Percentiles rank a stretch among this genome's conserved stretches.
Evolutionary conservation across 78 protist species (phyloP).

Genomic region (Chrysochromulina parva): DNA sequence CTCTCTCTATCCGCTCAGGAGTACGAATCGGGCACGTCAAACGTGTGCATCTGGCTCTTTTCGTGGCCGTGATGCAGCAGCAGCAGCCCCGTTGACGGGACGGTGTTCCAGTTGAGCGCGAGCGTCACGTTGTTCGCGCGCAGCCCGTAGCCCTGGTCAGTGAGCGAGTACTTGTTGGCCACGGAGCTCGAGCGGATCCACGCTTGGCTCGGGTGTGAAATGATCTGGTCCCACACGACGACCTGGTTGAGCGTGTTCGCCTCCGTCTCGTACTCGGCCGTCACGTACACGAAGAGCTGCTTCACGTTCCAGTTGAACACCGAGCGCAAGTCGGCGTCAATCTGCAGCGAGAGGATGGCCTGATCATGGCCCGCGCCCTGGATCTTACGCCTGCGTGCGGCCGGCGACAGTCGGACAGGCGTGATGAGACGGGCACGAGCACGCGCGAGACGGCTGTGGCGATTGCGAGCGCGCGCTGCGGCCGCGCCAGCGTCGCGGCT

Average conservation of each 20-base stretch:
- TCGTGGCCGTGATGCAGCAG: neutral
- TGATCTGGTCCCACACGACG: neutral
- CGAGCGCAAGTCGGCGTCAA: slow-evolving; percentile 53
- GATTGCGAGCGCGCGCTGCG: neutral
- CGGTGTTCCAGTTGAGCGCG: neutral
- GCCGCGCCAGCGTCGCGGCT: neutral
- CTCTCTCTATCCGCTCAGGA: too few relatives aligned
- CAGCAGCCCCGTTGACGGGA: neutral
- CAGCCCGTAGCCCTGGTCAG: slow-evolving; percentile 9
- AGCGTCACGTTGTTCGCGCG: neutral
- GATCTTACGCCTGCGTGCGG: neutral
- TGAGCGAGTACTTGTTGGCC: neutral
- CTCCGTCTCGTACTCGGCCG: slow-evolving; percentile 48
- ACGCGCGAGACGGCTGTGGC: neutral
- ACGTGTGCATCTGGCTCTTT: too few relatives aligned
- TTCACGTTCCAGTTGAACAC: slow-evolving; percentile 65
- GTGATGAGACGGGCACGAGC: neutral
- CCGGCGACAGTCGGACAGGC: neutral
- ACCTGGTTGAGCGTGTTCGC: neutral
- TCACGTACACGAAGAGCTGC: slow-evolving; percentile 56
- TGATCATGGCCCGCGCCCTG: slow-evolving; percentile 14
- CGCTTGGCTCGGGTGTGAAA: neutral
- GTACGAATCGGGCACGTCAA: too few relatives aligned
- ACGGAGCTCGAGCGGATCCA: neutral
- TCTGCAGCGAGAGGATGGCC: slow-evolving; percentile 14